Base-by-base conservation (phyloP, 164 flowering plant genomes). In the Chimonanthus salicifolius region DNA sequence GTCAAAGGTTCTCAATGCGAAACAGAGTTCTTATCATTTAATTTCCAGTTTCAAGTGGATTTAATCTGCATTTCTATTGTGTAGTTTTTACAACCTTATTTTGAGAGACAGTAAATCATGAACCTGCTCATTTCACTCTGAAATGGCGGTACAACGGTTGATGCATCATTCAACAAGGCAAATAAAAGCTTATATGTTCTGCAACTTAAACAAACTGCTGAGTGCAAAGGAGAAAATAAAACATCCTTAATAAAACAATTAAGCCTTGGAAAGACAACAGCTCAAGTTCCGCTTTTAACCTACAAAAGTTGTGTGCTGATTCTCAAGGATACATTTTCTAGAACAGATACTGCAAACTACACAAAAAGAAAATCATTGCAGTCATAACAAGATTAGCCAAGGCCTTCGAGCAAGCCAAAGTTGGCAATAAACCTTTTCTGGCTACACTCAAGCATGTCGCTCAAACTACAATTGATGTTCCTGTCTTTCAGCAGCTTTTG, bases 361-460 rank as follows among this genome's bases (percentile, higher is more conserved):
- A 54, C 60, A 54, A 10, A 54, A 10, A 16, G 5, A 54, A 54
- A 54, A 54, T 54, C 60, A 8, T 54, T 54, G 11, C 60, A 54
- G 10, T 15, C 51, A 49, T 54, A 54, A 54, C 47, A 44, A 5
- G 48, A 69, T 82, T 62, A 84, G 76, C 75, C 72, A 77, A 75
- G 69, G 49, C 67, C 79, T 78, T 77, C 76, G 16, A 73, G 54
- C 72, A 82, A 78, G 60, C 90, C 88, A 76, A 85, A 90, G 78
- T 86, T 92, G 71, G 81, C 4, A 6, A 69, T 69, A 76, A 95
- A 95, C 83, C 88, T 95, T 83, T 85, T 88, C 47, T 85, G 86
- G 78, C 85, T 91, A 80, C 90, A 87, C 20, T 88, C 90, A 77
- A 95, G 84, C 95, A 95, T 90, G 65, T 95, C 98, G 75, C 86